A percentile compares a stretch with the other conserved stretches of the same genome.
phyloP scores from a whole-genome alignment of 495 filamentous ascomycete species.

The Penicillium canariense region DNA sequence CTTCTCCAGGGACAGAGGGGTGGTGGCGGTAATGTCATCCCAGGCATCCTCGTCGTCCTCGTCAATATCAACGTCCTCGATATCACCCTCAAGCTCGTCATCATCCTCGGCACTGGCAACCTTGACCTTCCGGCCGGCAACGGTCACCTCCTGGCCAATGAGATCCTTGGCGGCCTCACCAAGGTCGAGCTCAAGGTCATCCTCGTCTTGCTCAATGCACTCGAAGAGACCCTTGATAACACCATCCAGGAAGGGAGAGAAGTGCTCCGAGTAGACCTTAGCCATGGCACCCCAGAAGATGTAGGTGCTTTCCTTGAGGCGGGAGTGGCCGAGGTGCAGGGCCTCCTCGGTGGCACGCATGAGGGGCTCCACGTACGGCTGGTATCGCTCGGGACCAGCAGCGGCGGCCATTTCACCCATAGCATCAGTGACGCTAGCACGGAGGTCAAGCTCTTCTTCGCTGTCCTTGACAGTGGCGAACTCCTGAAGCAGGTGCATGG shows the following conservation, averaged over 20 bases:
- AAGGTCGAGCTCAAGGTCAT: conserved; percentile 75
- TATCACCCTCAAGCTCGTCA: conserved; percentile 55
- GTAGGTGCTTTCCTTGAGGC: conserved; percentile 91
- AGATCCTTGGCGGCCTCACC: conserved; percentile 76
- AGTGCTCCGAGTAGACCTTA: conserved; percentile 90
- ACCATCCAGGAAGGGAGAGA: conserved; percentile 79
- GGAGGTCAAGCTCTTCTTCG: conserved; percentile 84
- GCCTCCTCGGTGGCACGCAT: conserved; percentile 92
- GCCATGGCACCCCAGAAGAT: conserved; percentile 93
- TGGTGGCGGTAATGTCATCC: conserved; percentile 79
- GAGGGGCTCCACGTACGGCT: conserved; percentile 82
- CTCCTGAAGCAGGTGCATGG: conserved; percentile 78
- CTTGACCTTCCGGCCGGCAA: conserved; percentile 81
- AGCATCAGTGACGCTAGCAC: conserved; percentile 83
- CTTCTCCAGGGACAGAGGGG: conserved; percentile 89
- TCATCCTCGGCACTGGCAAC: conserved; percentile 59
- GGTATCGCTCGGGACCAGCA: conserved; percentile 81
- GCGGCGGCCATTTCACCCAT: conserved; percentile 89
- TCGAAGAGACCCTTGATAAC: conserved; percentile 83
- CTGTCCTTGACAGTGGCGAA: conserved; percentile 85
- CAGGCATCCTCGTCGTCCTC: conserved; percentile 73
- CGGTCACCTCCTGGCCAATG: conserved; percentile 69
- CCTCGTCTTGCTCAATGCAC: conserved; percentile 85
- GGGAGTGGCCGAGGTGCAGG: conserved; percentile 81
- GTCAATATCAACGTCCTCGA: conserved; percentile 65